Percentiles rank a stretch among this genome's conserved stretches.
Conservation (phyloP, 108 stramenopile species). For the Cyclotella cryptica region DNA sequence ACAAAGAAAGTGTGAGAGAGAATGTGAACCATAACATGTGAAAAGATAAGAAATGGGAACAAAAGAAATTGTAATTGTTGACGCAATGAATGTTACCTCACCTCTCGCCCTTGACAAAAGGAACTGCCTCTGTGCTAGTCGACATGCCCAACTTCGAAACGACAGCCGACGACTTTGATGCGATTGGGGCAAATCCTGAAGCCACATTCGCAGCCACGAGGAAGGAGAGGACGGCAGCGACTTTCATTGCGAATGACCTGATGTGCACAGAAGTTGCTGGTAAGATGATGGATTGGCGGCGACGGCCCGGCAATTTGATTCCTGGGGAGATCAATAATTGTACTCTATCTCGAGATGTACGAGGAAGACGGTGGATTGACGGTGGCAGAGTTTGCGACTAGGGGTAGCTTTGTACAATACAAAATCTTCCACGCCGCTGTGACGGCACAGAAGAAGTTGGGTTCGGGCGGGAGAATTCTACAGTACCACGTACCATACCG, state of each 20-base stretch:
- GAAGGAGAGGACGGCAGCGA: conserved; percentile 6
- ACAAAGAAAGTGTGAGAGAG: no score
- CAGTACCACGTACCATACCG: no score
- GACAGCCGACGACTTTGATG: background rate
- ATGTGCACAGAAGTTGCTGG: background rate
- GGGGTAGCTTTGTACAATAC: no score
- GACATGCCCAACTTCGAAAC: conserved; percentile 35
- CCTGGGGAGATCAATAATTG: no score
- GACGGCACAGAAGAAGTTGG: no score
- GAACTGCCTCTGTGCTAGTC: conserved; percentile 44
- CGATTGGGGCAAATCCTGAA: conserved; percentile 1
- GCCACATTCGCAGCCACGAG: conserved; percentile 5
- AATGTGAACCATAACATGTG: no score
- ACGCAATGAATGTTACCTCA: background rate
- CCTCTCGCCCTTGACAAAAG: conserved; percentile 45
- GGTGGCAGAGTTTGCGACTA: background rate
- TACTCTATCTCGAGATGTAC: background rate
- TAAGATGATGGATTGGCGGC: background rate
- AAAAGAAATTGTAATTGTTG: no score
- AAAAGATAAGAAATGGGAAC: no score
- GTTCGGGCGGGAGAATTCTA: no score
- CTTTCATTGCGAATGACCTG: background rate
- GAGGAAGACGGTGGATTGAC: background rate
- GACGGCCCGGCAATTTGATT: no score
- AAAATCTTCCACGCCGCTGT: no score